Evolutionary conservation across 2,329 filamentous ascomycete genomes (phyloP), one percentile per base, ranked within the genome.

Genomic region (Penicillium expansum): DNA sequence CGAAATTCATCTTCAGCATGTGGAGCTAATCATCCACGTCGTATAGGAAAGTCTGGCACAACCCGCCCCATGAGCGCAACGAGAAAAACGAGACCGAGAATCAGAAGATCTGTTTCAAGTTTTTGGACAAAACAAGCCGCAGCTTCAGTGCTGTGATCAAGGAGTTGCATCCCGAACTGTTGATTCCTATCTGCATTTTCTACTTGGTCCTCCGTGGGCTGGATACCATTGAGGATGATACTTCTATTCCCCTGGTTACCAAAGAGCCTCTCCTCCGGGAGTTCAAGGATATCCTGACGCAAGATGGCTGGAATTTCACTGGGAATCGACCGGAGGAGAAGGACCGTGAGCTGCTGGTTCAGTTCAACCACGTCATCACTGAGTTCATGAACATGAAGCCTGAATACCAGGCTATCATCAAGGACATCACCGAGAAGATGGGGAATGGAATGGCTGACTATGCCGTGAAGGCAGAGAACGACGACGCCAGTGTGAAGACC

Each of bases 391-490:
- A 90, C 76, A 81, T 96, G 75, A 95, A 97, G 80, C 84, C 86
- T 48, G 85, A 84, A 55, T 97, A 99, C 78, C 85, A 83, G 74
- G 84, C 82, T 7, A 92, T 97, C 71, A 94, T 99, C 76, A 88
- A 88, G 76, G 93, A 97, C 67, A 96, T 97, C 71, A 91, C 92
- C 32, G 80, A 87, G 70, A 90, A 91, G 78, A 99, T 99, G 94
- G 93, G 92, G 62, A 92, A 97, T 70, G 94, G 94, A 65, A 99
- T 99, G 94, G 94, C 94, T 29, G 93, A 99, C 77, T 99, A 96
- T 73, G 90, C 85, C 39, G 82, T 89, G 65, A 94, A 95, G 68
- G 87, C 90, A 14, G 90, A 94, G 67, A 83, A 89, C 75, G 91
- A 92, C 67, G 79, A 84, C 63, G 86, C 91, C 58, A 91, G 91